These are phyloP conservation scores for Pyricularia sp. DNA, from an alignment of 2,329 filamentous ascomycete genomes.

Conservation along the genomic window DNA sequence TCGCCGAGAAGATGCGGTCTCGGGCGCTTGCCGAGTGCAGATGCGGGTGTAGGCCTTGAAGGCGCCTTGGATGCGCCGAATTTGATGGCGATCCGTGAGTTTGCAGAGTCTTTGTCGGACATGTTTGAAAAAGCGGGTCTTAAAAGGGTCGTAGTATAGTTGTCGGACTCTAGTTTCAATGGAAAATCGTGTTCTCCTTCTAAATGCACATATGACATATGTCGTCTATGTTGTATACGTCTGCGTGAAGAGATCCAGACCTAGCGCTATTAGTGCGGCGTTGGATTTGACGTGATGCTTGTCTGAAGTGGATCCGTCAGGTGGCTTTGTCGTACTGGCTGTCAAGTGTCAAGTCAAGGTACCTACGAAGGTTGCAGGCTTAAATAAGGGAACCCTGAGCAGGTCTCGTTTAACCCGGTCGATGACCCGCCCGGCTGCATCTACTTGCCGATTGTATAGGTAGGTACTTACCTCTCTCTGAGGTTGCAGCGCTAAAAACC, in stretches of 20 bases:
- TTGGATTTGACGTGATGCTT: background rate
- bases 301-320: background rate
- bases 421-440: too few species aligned
- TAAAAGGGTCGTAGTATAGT: background rate
- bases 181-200: background rate
- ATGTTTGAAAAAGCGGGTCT: slow-evolving; percentile 16
- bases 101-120: slow-evolving; percentile 25
- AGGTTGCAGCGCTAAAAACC: too few species aligned
- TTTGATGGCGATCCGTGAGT: slow-evolving; percentile 37
- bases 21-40: slow-evolving; percentile 38
- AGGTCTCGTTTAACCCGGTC: too few species aligned
- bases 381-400: too few species aligned
- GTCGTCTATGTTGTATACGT: background rate
- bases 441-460: too few species aligned
- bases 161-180: background rate
- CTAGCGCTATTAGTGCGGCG: background rate
- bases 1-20: slow-evolving; percentile 28
- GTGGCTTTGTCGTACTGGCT: background rate
- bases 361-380: too few species aligned
- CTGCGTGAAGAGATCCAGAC: background rate
- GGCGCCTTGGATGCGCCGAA: slow-evolving; percentile 26
- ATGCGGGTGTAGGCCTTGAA: slow-evolving; percentile 25
- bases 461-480: too few species aligned
- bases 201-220: background rate
- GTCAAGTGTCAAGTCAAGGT: too few species aligned